Percentiles rank a stretch among this genome's conserved stretches.
phyloP scores from a whole-genome alignment of 768 basidiomycete genomes.

The Suillus variegatus region DNA sequence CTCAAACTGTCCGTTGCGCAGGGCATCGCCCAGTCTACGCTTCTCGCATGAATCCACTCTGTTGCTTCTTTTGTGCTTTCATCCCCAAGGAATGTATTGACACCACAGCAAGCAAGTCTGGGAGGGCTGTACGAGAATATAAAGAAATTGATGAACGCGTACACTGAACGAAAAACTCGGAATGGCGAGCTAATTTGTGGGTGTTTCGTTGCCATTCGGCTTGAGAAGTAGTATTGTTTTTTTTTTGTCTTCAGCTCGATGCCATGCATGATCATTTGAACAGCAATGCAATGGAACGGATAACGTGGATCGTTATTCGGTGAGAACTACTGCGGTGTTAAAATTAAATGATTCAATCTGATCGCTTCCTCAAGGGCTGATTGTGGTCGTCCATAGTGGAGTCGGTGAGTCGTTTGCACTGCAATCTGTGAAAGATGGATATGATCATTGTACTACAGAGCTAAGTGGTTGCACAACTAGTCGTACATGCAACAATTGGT shows the following conservation, averaged over 20 bases:
- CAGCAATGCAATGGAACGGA: slow-evolving; percentile 85
- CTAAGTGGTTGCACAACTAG: slow-evolving; percentile 76
- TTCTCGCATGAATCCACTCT: slow-evolving; percentile 85
- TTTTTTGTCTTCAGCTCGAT: slow-evolving; percentile 56
- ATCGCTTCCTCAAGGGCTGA: slow-evolving; percentile 59
- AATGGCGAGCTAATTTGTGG: slow-evolving; percentile 85
- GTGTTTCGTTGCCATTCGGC: slow-evolving; percentile 39
- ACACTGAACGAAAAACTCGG: slow-evolving; percentile 86
- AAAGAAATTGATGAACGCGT: slow-evolving; percentile 89
- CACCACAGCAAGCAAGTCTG: slow-evolving; percentile 85
- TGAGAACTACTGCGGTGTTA: slow-evolving; percentile 33
- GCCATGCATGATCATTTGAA: slow-evolving; percentile 94
- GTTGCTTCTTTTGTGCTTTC: slow-evolving; percentile 78
- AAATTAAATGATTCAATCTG: slow-evolving; percentile 9
- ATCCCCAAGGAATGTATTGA: slow-evolving; percentile 71
- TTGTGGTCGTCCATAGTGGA: slow-evolving; percentile 89
- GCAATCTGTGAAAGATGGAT: neutral
- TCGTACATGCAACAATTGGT: slow-evolving; percentile 62
- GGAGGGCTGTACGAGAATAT: slow-evolving; percentile 90
- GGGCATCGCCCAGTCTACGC: slow-evolving; percentile 91
- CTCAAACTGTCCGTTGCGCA: slow-evolving; percentile 93
- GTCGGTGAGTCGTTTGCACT: slow-evolving; percentile 48
- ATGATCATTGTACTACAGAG: slow-evolving; percentile 48
- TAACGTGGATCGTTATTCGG: slow-evolving; percentile 82
- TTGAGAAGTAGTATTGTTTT: neutral